Evolutionary conservation across 2,329 filamentous ascomycete genomes (phyloP), one percentile per base, ranked within the genome.

Genomic region (Neophaeococcomyces mojaviensis): DNA sequence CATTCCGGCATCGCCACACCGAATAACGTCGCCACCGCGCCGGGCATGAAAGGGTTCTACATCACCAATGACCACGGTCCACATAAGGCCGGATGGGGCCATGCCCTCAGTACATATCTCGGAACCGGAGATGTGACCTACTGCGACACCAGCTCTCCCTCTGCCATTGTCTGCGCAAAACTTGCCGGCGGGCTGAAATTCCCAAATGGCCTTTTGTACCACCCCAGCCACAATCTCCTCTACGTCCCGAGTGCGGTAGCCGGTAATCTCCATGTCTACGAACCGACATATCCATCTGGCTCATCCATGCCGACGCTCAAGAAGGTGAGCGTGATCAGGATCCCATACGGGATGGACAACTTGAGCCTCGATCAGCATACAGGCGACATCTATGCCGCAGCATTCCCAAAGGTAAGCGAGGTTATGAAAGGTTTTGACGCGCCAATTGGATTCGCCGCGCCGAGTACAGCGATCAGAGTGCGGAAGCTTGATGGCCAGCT

Each of bases 11-110:
- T 67, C 34, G 43, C 59, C n/a, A 61, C 64, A 1, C 61, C 64
- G 7, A 68, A 68, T 49, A 55, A 58, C 16, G 47, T 66, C n/a
- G 59, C 61, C 5, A 55, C 59, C 32, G 66, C 64, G 2, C 51
- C 62, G 42, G 55, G 64, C 32, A 39, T 39, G 20, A 5, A 15
- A 39, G 58, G 57, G 1, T 65, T 67, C 43, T 53, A 63, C n/a
- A 58, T 65, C 36, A 63, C 63, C 2, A 67, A 67, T 49, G 64
- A 65, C 36, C 61, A 66, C 26, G 59, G 57, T 32, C 41, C 20
- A 2, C 46, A 55, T 4, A 66, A 67, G 50, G 51, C 55, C 54
- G 48, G 39, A 47, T 37, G 43, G 61, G n/a, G 58, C 61, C 33
- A 44, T 50, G 9, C 20, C 62, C 16, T 46, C 54, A 39, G 48